Base-by-base conservation (phyloP, 2,329 filamentous ascomycete genomes). In the Septoria linicola region DNA sequence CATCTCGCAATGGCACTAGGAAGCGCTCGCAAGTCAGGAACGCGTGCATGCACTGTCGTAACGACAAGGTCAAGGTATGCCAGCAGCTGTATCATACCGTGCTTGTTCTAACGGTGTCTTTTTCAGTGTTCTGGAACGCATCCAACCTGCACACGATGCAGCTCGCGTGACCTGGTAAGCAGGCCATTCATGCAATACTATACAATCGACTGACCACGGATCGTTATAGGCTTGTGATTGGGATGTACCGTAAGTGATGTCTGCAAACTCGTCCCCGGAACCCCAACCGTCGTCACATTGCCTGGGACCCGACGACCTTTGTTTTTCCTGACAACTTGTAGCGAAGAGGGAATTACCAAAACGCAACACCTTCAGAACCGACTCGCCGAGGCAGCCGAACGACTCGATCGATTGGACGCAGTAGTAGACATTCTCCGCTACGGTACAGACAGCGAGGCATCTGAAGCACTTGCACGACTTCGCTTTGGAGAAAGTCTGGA, bases 281-380 rank as follows among this genome's bases (percentile, higher is more conserved):
- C n/a, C n/a, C n/a, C n/a, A n/a, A n/a, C n/a, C n/a, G n/a, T n/a
- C n/a, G n/a, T n/a, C n/a, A n/a, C n/a, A n/a, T n/a, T n/a, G n/a
- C 23, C 23, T 27, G 23, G 10, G 23, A 10, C 23, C 5, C 23
- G 5, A 27, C 23, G 23, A 27, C 23, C n/a, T n/a, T n/a, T n/a
- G n/a, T n/a, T n/a, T n/a, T n/a, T n/a, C 23, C 5, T 10, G 5
- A 27, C 23, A 10, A 27, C 23, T 27, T 10, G 23, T 27, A 27
- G 23, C 4, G 45, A 56, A 11, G 48, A 60, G 27, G 61, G 61
- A 13, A 51, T 63, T 30, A 62, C 61, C 11, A 55, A 54, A 35
- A 54, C 55, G 35, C 58, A 63, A 31, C 51, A 58, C 32, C 46
- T 63, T 3, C 53, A 53, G 13, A 49, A 52, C 25, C 42, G 60